Conservation (phyloP, 2,329 filamentous ascomycete species). For the Acephala macrosclerotiorum region DNA sequence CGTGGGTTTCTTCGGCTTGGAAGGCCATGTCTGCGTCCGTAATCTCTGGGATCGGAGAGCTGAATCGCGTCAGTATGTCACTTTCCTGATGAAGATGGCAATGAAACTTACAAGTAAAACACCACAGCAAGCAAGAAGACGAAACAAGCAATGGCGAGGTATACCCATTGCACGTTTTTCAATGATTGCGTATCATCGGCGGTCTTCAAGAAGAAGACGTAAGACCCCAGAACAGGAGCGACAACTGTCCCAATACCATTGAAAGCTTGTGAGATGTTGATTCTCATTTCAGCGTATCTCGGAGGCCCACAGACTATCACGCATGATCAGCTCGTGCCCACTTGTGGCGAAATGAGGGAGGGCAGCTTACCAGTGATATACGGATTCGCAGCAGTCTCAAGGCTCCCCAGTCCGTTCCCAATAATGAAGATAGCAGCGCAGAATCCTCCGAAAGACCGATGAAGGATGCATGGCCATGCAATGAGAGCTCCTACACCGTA, state of each 20-base stretch:
- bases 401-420: constrained; percentile 75
- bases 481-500: constrained; percentile 79
- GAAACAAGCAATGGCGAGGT: constrained; percentile 67
- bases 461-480: constrained; percentile 81
- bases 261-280: constrained; percentile 77
- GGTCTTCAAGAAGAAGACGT: constrained; percentile 67
- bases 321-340: background rate
- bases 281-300: constrained; percentile 75
- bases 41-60: constrained; percentile 53
- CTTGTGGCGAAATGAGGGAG: constrained; percentile 48
- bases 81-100: background rate
- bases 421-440: constrained; percentile 77
- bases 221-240: constrained; percentile 64
- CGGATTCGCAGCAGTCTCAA: constrained; percentile 82
- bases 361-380: constrained; percentile 59
- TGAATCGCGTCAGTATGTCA: constrained; percentile 8
- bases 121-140: constrained; percentile 62
- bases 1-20: constrained; percentile 49
- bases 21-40: constrained; percentile 66
- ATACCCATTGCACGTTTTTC: constrained; percentile 69
- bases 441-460: constrained; percentile 80
- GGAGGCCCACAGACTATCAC: constrained; percentile 72
- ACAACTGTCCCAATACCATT: constrained; percentile 73
- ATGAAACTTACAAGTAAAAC: constrained; percentile 63
- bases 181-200: constrained; percentile 57